These are phyloP conservation scores for Solanum appendiculatum DNA, from an alignment of 257 asterid genomes.

Conservation along the genomic window DNA sequence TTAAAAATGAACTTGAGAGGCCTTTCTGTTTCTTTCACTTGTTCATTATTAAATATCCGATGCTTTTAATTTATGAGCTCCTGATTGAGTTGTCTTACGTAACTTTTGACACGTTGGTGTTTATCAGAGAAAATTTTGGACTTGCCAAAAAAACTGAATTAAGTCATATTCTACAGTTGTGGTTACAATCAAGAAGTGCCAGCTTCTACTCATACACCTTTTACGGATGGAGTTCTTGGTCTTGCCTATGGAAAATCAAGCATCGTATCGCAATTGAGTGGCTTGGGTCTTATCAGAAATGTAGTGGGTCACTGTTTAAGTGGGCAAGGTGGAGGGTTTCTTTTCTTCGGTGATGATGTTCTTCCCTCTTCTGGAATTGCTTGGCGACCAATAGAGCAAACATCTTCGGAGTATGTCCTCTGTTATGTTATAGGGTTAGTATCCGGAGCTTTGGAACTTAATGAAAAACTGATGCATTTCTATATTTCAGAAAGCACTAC, in stretches of 20 bases:
- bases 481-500: constrained; percentile 23
- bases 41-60: neutral
- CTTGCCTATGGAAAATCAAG: constrained; percentile 79
- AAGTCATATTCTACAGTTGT: constrained; percentile 37
- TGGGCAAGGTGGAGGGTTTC: constrained; percentile 71
- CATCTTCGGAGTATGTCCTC: constrained; percentile 17
- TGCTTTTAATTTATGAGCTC: neutral
- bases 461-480: neutral
- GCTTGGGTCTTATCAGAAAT: constrained; percentile 44
- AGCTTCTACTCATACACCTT: constrained; percentile 39
- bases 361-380: constrained; percentile 32
- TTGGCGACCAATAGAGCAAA: constrained; percentile 25
- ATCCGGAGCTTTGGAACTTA: neutral
- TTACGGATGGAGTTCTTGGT: constrained; percentile 88
- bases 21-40: neutral
- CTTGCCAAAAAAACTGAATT: neutral
- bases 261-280: constrained; percentile 52
- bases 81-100: neutral
- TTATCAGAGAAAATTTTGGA: neutral
- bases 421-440: neutral
- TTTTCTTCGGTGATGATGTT: constrained; percentile 79
- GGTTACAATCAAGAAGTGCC: constrained; percentile 82
- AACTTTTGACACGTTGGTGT: neutral
- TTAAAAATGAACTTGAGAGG: neutral
- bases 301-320: constrained; percentile 85